Evolutionary conservation across 2,329 filamentous ascomycete genomes (phyloP), one percentile per base, ranked within the genome.

Genomic region (Ophiognomonia clavigignenti-juglandacearum): DNA sequence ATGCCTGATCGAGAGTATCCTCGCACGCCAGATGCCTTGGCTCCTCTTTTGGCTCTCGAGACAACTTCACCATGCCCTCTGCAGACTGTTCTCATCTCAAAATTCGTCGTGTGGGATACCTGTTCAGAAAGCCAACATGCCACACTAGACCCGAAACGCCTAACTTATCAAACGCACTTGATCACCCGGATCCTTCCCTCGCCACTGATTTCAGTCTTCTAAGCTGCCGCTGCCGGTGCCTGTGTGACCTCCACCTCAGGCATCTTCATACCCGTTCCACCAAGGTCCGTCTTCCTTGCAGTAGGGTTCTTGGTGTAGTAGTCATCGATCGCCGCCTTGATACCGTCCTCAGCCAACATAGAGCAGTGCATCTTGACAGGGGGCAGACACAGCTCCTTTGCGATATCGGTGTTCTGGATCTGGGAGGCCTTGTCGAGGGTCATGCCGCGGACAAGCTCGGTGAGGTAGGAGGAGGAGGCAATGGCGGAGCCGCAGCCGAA

Each of bases 401-500:
- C 93, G 64, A 98, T 98, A 71, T 98, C 91, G 4, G 92, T 96
- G 71, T 98, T 98, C 73, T 89, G 86, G 59, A 98, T 88, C 71
- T 86, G 85, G 45, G 84, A 83, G 27, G 95, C 93, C 66, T 98
- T 89, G 59, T 98, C 93, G 56, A 98, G 71, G 13, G 86, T 95
- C 92, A 97, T 98, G 52, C 93, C 93, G 54, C 89, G 82, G 54
- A 98, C 91, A 51, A 98, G 75, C 70, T 96, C 90, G 8, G 93
- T 98, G 60, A 98, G 71, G 66, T 98, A 98, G 63, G 86, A 93
- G 50, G 87, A 95, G 54, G 86, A 92, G 36, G 93, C 93, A 68
- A 98, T 98, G 55, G 93, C 93, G 24, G 85, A 90, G 46, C 91
- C 91, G 66, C 91, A 96, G 36, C 91, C 91, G 64, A 96, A 96